These are phyloP conservation scores for Trametes cingulata DNA, from an alignment of 768 basidiomycete genomes.

Conservation along the genomic window DNA sequence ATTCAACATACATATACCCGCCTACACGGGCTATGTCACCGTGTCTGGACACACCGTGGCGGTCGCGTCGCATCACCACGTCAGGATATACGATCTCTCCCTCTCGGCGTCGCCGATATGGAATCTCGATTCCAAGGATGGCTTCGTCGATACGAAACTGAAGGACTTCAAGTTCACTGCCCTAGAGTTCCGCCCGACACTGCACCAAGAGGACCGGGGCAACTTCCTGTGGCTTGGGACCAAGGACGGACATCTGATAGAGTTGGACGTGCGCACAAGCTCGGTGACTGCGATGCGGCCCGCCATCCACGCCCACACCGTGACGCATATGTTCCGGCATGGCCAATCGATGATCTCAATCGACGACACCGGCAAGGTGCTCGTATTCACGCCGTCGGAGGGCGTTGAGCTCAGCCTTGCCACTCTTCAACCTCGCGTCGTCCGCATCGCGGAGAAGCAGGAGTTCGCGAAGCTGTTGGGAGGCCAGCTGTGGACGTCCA, in stretches of 20 bases:
- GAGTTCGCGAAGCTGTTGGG: constrained; percentile 76
- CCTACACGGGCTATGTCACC: constrained; percentile 55
- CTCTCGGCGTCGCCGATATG: constrained; percentile 46
- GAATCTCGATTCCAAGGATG: constrained; percentile 60
- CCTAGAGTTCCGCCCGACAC: constrained; percentile 71
- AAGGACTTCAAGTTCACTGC: constrained; percentile 75
- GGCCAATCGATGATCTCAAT: constrained; percentile 72
- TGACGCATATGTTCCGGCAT: constrained; percentile 76
- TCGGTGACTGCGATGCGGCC: constrained; percentile 56
- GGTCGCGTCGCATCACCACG: constrained; percentile 56
- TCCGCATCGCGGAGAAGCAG: constrained; percentile 77
- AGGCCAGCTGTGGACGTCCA: constrained; percentile 83
- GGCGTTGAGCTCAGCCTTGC: constrained; percentile 37
- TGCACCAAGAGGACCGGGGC: constrained; percentile 50
- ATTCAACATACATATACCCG: constrained; percentile 52
- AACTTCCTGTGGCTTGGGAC: constrained; percentile 83
- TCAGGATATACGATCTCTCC: constrained; percentile 65
- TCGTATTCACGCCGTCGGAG: constrained; percentile 60
- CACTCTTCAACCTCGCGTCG: constrained; percentile 53
- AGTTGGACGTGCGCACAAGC: constrained; percentile 73
- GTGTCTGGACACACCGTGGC: constrained; percentile 60
- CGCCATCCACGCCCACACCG: constrained; percentile 61
- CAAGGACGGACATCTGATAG: constrained; percentile 85
- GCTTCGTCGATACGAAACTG: constrained; percentile 46
- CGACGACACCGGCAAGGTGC: constrained; percentile 83